A percentile compares a stretch with the other conserved stretches of the same genome.
Conservation (phyloP, 1,139 yeast genomes). For the Blastobotrys proliferans region DNA sequence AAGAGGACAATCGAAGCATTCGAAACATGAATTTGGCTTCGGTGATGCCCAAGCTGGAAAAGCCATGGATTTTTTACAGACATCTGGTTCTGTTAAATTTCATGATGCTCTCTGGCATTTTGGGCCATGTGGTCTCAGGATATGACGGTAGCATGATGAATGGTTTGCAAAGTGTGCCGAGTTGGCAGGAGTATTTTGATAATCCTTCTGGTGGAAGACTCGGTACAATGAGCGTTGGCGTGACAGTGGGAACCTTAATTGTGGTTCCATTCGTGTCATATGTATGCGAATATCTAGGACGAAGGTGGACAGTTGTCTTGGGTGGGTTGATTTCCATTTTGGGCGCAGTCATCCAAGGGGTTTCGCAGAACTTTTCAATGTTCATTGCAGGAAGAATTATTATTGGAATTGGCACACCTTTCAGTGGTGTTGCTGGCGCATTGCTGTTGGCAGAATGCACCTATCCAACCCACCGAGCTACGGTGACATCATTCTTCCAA, state of each 20-base stretch:
- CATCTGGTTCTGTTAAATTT: slow-evolving; percentile 40
- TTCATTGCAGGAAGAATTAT: slow-evolving; percentile 47
- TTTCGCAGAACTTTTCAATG: slow-evolving; percentile 41
- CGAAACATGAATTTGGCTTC: no score
- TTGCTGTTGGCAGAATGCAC: slow-evolving; percentile 39
- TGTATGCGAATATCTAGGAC: slow-evolving; percentile 46
- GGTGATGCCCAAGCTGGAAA: slow-evolving; percentile 31
- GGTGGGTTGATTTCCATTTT: slow-evolving; percentile 42
- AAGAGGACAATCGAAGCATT: no score
- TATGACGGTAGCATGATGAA: slow-evolving; percentile 52
- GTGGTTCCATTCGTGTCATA: slow-evolving; percentile 24
- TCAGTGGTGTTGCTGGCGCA: slow-evolving; percentile 43
- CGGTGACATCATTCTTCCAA: slow-evolving; percentile 45
- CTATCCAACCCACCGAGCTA: slow-evolving; percentile 42
- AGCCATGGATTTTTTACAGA: slow-evolving; percentile 36
- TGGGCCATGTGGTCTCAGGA: slow-evolving; percentile 48
- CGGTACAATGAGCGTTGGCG: slow-evolving; percentile 50
- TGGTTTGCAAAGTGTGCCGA: slow-evolving; percentile 44
- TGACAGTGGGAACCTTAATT: slow-evolving; percentile 44
- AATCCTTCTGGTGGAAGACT: slow-evolving; percentile 42
- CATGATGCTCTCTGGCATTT: slow-evolving; percentile 39
- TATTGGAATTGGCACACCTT: slow-evolving; percentile 47
- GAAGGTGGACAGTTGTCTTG: slow-evolving; percentile 41
- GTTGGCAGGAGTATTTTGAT: slow-evolving; percentile 39
- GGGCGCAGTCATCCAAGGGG: slow-evolving; percentile 46